Conservation (phyloP, 371 early-diverging fungal genomes). For the Rhizomucor miehei region DNA sequence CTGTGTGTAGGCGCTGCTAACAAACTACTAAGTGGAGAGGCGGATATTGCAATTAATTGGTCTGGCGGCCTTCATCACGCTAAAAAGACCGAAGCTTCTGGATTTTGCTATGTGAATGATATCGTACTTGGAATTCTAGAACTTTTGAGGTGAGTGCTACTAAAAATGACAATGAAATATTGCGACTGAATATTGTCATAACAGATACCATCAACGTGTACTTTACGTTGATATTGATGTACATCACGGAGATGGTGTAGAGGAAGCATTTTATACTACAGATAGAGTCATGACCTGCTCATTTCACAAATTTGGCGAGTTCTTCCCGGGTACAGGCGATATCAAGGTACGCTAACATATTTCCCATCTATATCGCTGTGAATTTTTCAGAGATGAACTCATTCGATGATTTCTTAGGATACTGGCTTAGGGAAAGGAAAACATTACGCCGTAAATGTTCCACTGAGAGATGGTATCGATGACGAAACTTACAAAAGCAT, state of each 20-base stretch:
- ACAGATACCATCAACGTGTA: constrained; percentile 79
- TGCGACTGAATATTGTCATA: not conserved
- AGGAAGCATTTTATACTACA: constrained; percentile 96
- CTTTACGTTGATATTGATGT: constrained; percentile 97
- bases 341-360: constrained; percentile 24
- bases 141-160: constrained; percentile 56
- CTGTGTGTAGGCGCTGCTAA: constrained; percentile 77
- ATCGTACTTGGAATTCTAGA: constrained; percentile 94
- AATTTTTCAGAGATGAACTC: too few relatives aligned
- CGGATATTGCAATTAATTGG: constrained; percentile 97
- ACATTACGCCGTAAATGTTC: constrained; percentile 88
- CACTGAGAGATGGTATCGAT: constrained; percentile 92
- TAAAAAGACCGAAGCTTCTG: constrained; percentile 89
- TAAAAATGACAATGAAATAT: not conserved
- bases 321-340: constrained; percentile 92
- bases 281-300: constrained; percentile 97
- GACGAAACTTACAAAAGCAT: constrained; percentile 80
- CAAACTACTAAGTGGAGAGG: constrained; percentile 80
- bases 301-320: constrained; percentile 97
- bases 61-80: constrained; percentile 98
- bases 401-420: constrained; percentile 35
- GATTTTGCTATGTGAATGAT: constrained; percentile 98
- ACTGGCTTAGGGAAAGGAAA: constrained; percentile 72
- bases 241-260: constrained; percentile 98
- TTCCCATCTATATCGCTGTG: not conserved